Base-by-base conservation (phyloP, 164 flowering plant genomes). In the Nymphaea colorata region DNA sequence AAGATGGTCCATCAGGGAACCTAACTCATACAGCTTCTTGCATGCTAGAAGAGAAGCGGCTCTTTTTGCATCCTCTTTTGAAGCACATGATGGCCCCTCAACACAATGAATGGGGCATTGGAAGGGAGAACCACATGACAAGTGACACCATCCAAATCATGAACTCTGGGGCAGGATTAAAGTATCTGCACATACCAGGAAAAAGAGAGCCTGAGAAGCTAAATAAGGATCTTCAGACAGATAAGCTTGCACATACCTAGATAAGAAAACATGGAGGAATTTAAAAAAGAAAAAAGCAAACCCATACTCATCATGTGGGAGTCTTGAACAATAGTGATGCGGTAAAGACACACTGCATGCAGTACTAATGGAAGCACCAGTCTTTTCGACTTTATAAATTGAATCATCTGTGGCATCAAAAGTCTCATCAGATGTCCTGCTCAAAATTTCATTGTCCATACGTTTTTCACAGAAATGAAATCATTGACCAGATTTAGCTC, bases 251-350 rank as follows among this genome's bases (percentile, higher is more conserved):
- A 16, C 16, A 55, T 8, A 55, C 10, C 59, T 55, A 16, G 12
- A 55, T 55, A 16, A 10, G 59, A 55, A 55, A 45, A 61, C 63
- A 6, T 7, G 63, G 41, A 61, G 15, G 3, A 67, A 44, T 47
- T 12, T 18, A 67, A 70, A 55, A 42, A 4, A 44, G 72, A 45
- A 45, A 45, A 45, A 45, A 45, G 53, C 11, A 5, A 45, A 45
- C 7, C 5, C 96, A 69, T 87, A 92, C 99, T 87, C 97, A 76
- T 95, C 99, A 69, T 76, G 93, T 4, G 90, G 88, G 43, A 95
- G 96, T 76, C 81, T 89, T 4, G 98, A 84, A 81, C 99, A 95
- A 77, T 87, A 95, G 18, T 78, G 88, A 65, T 89, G 79, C 55
- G 92, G 89, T 68, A 92, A 77, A 55, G 90, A 78, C 69, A 87